phyloP scores from a whole-genome alignment of 2,329 filamentous ascomycete genomes.

The Chaetomiaceae sp. region DNA sequence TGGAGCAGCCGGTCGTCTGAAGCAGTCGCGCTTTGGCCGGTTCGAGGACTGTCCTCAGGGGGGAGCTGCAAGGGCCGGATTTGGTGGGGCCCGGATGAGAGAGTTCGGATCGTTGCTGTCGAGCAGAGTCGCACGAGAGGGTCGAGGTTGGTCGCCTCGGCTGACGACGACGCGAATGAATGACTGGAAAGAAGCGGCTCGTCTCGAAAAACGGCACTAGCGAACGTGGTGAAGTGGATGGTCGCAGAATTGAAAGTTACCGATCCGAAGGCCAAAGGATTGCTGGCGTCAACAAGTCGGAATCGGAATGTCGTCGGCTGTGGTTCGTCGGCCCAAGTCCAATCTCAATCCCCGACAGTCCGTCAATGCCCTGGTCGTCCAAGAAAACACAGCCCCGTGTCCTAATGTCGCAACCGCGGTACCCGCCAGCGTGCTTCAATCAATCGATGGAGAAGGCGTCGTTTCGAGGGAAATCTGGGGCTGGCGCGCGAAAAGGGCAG shows the following conservation, averaged over 20 bases:
- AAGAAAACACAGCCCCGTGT: neutral
- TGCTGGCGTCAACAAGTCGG: neutral
- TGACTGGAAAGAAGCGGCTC: neutral
- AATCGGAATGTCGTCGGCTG: neutral
- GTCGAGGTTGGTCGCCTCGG: neutral
- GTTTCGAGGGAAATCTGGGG: slow-evolving; percentile 15
- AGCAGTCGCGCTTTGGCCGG: slow-evolving; percentile 6
- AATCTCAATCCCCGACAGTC: neutral
- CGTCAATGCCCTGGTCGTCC: neutral
- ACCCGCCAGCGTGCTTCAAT: slow-evolving; percentile 26
- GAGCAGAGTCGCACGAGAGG: neutral
- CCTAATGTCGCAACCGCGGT: slow-evolving; percentile 23
- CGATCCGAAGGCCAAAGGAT: neutral
- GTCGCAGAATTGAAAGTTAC: neutral
- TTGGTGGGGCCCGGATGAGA: neutral
- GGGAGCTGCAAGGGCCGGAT: slow-evolving; percentile 11
- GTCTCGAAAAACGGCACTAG: slow-evolving; percentile 6
- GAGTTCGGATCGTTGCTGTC: neutral
- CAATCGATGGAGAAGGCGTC: slow-evolving; percentile 18
- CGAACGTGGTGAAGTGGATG: slow-evolving; percentile 10
- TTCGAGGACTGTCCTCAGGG: slow-evolving; percentile 3
- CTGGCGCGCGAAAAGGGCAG: slow-evolving; percentile 6
- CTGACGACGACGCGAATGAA: neutral
- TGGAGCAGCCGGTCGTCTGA: slow-evolving; percentile 13
- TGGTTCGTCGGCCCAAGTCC: neutral